Evolutionary conservation across 176 grass and related monocot species (phyloP).

Genomic region (Avena insularis): DNA sequence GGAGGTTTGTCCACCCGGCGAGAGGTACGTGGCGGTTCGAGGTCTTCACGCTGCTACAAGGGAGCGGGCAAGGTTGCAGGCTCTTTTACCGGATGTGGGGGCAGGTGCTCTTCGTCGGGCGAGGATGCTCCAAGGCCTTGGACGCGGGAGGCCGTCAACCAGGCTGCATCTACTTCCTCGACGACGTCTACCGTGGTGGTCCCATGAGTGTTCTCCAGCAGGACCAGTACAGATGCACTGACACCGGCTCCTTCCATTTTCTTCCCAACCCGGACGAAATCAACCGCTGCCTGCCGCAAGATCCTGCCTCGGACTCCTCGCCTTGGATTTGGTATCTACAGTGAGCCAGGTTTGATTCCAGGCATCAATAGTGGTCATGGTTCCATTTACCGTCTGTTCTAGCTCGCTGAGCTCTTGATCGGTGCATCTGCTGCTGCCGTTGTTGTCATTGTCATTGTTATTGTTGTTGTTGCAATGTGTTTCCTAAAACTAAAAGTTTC

Average conservation of each 20-base stretch:
- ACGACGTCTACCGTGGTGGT: not conserved
- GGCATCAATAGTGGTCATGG: not conserved
- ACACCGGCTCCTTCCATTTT: slow-evolving; percentile 1
- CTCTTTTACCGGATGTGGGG: not conserved
- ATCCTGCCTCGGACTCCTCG: not conserved
- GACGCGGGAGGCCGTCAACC: not conserved
- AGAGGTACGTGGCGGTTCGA: not conserved
- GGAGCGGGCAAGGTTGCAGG: not conserved
- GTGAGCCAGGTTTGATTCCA: not conserved
- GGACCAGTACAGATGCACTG: not conserved
- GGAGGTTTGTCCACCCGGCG: not conserved
- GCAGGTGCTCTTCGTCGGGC: slow-evolving; percentile 25
- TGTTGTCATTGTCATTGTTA: not conserved
- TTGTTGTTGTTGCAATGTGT: not conserved
- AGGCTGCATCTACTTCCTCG: slow-evolving; percentile 36
- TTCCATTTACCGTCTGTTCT: no score
- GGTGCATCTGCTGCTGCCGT: not conserved
- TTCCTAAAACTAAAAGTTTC: not conserved
- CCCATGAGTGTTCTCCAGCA: not conserved
- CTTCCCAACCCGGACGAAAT: not conserved
- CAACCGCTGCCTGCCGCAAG: not conserved
- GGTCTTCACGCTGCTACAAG: not conserved
- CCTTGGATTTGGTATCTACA: not conserved
- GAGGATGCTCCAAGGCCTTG: slow-evolving; percentile 36
- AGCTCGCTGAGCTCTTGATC: not conserved